These are phyloP conservation scores for Arabidopsis arenosa DNA, from an alignment of 345 rosid species.

Conservation along the genomic window DNA sequence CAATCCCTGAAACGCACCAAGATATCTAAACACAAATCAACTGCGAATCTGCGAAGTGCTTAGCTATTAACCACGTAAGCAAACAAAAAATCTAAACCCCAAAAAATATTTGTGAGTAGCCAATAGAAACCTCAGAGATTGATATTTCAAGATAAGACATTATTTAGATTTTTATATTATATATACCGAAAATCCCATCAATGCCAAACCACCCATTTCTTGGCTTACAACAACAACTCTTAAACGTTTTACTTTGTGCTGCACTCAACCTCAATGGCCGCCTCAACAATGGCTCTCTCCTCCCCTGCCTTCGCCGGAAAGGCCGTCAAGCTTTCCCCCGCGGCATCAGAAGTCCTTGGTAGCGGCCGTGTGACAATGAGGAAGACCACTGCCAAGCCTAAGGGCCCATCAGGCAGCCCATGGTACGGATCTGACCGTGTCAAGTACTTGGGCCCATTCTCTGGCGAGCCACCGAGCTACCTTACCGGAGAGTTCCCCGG, in stretches of 20 bases:
- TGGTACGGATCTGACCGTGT: slow-evolving; percentile 82
- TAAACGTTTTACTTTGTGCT: slow-evolving; percentile 34
- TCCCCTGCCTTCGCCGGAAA: slow-evolving; percentile 64
- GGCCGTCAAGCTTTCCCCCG: slow-evolving; percentile 58
- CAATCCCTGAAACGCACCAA: background rate
- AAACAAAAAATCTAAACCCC: slow-evolving; percentile 28
- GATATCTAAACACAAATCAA: slow-evolving; percentile 30
- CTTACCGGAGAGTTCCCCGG: slow-evolving; percentile 75
- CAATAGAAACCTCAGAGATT: slow-evolving; percentile 32
- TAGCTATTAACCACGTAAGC: slow-evolving; percentile 32
- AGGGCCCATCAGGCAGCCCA: slow-evolving; percentile 57
- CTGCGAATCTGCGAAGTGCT: background rate
- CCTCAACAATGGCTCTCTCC: slow-evolving; percentile 72
- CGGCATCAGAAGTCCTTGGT: slow-evolving; percentile 50
- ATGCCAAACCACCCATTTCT: slow-evolving; percentile 41
- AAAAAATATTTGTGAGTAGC: slow-evolving; percentile 18
- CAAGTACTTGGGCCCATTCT: slow-evolving; percentile 79
- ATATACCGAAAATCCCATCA: slow-evolving; percentile 3
- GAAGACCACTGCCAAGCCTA: slow-evolving; percentile 47
- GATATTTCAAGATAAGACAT: slow-evolving; percentile 38
- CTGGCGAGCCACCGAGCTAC: slow-evolving; percentile 60
- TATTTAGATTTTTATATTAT: slow-evolving; percentile 5
- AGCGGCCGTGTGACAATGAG: slow-evolving; percentile 66
- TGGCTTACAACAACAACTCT: slow-evolving; percentile 29
- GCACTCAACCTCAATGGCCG: slow-evolving; percentile 53